Percentiles rank a stretch among this genome's conserved stretches.
These are phyloP conservation scores for Pseudozyma sp. DNA, from an alignment of 1,284 basidiomycete species.

Conservation along the genomic window DNA sequence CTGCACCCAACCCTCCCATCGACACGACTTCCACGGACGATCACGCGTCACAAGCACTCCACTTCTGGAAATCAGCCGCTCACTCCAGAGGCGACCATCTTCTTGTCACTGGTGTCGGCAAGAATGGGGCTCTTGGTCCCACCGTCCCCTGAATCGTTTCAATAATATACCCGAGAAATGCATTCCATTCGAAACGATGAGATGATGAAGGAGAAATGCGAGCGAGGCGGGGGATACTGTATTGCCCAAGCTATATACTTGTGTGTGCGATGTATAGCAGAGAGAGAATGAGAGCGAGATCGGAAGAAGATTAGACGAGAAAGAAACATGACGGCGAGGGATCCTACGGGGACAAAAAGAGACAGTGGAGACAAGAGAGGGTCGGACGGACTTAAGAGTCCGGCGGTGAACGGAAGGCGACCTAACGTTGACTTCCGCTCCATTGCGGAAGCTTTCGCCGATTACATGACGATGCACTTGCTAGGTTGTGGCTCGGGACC, in stretches of 20 bases:
- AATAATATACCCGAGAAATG: conserved; percentile 5
- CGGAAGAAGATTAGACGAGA: not conserved
- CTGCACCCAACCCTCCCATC: not conserved
- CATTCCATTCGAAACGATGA: not conserved
- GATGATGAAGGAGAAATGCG: not conserved
- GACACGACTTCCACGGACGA: not conserved
- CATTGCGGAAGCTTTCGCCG: not conserved
- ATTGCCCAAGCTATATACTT: not conserved
- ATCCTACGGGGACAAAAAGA: not conserved
- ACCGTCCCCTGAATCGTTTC: conserved; percentile 4
- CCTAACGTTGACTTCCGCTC: no score
- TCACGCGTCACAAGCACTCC: conserved; percentile 7
- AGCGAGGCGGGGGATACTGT: not conserved
- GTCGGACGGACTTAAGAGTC: no score
- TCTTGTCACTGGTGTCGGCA: conserved; percentile 38
- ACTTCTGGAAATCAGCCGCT: conserved; percentile 33
- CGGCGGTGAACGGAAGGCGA: no score
- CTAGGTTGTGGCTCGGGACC: conserved; percentile 62
- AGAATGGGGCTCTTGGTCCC: conserved; percentile 34
- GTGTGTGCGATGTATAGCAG: not conserved
- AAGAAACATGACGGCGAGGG: not conserved
- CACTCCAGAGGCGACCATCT: conserved; percentile 40
- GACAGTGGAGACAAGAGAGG: not conserved
- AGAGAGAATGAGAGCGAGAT: not conserved
- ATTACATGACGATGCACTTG: conserved; percentile 64